These are phyloP conservation scores for Nitzschia inconspicua DNA, from an alignment of 108 stramenopile genomes.

Conservation along the genomic window DNA sequence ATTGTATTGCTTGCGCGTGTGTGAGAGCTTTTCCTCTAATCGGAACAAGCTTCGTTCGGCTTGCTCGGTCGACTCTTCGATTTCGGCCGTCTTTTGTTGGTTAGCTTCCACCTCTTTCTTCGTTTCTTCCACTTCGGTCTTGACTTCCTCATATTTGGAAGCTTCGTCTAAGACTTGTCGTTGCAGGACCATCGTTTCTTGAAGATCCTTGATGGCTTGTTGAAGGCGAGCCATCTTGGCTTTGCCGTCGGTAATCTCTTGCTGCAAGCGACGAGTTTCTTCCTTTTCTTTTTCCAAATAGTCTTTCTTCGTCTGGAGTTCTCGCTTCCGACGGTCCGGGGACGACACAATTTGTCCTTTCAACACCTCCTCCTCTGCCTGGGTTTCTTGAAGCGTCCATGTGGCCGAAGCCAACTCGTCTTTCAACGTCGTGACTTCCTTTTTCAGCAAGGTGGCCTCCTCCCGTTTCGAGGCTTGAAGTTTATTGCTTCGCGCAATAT, in stretches of 20 bases:
- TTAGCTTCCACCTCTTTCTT: slow-evolving; percentile 39
- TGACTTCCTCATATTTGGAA: slow-evolving; percentile 31
- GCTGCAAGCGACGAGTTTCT: slow-evolving; percentile 30
- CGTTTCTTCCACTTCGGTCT: slow-evolving; percentile 27
- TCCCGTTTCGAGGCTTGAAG: slow-evolving; percentile 74
- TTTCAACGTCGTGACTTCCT: slow-evolving; percentile 69
- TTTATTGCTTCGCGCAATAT: slow-evolving; percentile 81
- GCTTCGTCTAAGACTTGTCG: slow-evolving; percentile 42
- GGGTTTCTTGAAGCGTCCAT: slow-evolving; percentile 70
- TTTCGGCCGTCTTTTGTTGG: slow-evolving; percentile 27
- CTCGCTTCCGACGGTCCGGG: slow-evolving; percentile 48
- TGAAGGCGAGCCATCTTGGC: slow-evolving; percentile 2
- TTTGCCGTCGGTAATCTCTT: slow-evolving; percentile 27
- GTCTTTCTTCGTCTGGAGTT: slow-evolving; percentile 15
- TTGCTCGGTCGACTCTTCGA: slow-evolving; percentile 30
- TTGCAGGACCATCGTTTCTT: slow-evolving; percentile 17
- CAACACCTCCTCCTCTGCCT: slow-evolving; percentile 63
- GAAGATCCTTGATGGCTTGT: slow-evolving; percentile 36
- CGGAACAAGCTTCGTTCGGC: slow-evolving; percentile 27
- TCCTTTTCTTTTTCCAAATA: slow-evolving; percentile 40
- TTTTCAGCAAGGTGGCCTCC: slow-evolving; percentile 72
- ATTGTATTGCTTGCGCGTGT: slow-evolving; percentile 43
- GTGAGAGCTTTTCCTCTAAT: slow-evolving; percentile 37
- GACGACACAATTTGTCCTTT: slow-evolving; percentile 67
- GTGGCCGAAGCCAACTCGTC: slow-evolving; percentile 72